Evolutionary conservation across 1,284 basidiomycete species (phyloP), one percentile per base, ranked within the genome.

Genomic region (Papiliotrema flavescens): DNA sequence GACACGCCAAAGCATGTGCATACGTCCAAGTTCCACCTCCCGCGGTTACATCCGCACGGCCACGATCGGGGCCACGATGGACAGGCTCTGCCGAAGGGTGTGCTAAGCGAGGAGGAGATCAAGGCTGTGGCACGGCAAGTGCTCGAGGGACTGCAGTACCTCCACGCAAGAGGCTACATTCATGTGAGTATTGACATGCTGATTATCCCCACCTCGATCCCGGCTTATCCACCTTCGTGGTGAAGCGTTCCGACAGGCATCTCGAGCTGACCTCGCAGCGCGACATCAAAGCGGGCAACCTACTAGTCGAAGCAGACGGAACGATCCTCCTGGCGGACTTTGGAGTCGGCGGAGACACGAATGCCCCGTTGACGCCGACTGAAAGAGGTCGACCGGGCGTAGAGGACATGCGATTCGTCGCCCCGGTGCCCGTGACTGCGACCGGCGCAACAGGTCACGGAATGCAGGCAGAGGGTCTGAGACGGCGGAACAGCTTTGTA

Each of bases 271-370:
- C 28, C 28, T 23, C 55, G 70, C 52, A 75, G 73, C 56, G 73
- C 43, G 73, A 75, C 53, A 53, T 75, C 32, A 75, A 75, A 61
- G 90, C 94, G 6, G 95, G 94, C 57, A 98, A 98, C 73, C 80
- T 98, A 50, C 86, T 98, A 54, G 80, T 98, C 60, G 90, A 89
- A 0, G 82, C 85, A 5, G 80, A 66, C 52, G 86, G 14, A 85
- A 93, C 37, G 86, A 88, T 75, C 62, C 85, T 96, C 79, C 85
- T 98, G 23, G 93, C 90, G 68, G 94, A 98, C 76, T 96, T 98
- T 76, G 95, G 94, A 26, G 93, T 98, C 42, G 71, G 65, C 2
- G 70, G 71, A 1, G 70, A 70, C 53, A 54, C 71, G 34, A 71
- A 70, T 47, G 50, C 52, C 11, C 49, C 59, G 3, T 45, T 60